Conservation (phyloP, 2,329 filamentous ascomycete genomes). For the Pseudophaeomoniella oleicola region DNA sequence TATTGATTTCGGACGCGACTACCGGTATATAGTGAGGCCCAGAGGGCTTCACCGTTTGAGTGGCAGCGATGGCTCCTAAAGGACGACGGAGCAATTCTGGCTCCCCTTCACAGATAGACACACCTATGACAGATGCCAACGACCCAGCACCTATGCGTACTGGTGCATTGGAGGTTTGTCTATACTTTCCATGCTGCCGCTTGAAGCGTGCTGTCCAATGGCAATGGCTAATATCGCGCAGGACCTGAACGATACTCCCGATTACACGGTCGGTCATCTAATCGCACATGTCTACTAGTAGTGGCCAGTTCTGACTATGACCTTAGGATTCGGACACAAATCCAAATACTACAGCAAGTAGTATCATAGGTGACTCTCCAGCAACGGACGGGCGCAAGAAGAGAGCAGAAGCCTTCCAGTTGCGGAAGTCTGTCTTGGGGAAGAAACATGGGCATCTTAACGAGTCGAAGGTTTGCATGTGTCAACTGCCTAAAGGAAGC, state of each 20-base stretch:
- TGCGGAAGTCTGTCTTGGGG: conserved; percentile 83
- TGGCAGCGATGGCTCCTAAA: conserved; percentile 1
- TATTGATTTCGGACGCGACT: neutral
- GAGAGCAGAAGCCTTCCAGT: conserved; percentile 72
- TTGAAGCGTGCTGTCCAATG: neutral
- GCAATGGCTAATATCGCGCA: conserved; percentile 9
- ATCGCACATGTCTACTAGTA: conserved; percentile 1
- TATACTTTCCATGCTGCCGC: neutral
- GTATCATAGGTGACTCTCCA: conserved; percentile 60
- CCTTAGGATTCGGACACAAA: conserved; percentile 49
- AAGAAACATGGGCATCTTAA: conserved; percentile 88
- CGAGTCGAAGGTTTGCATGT: conserved; percentile 63
- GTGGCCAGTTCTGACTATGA: conserved; percentile 2
- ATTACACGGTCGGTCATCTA: conserved; percentile 37
- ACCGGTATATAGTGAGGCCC: neutral
- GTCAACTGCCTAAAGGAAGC: conserved; percentile 3
- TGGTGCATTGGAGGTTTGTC: neutral
- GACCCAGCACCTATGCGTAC: conserved; percentile 11
- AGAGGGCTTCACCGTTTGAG: neutral
- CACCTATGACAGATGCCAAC: conserved; percentile 30
- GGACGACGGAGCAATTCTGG: conserved; percentile 16
- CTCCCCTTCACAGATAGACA: conserved; percentile 28
- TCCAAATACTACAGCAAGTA: conserved; percentile 61
- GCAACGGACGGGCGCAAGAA: conserved; percentile 64
- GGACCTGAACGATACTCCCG: conserved; percentile 44